Evolutionary conservation across 139 green algal genomes (phyloP).

Genomic region (Picochlorum costavermella): DNA sequence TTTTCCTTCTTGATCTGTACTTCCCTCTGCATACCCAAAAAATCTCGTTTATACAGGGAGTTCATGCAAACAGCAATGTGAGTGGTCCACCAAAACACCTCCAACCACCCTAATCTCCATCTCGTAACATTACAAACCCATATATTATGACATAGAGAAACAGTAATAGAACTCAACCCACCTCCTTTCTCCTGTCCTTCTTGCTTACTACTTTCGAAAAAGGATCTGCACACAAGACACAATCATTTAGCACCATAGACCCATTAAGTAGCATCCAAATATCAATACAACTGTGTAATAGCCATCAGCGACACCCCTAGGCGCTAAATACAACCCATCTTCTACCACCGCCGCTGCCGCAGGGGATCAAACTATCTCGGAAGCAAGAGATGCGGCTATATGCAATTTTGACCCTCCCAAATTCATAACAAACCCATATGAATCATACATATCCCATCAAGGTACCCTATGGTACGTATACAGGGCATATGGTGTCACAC

Average conservation of each 20-base stretch:
- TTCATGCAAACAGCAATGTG: neutral
- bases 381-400: neutral
- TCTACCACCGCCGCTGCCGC: neutral
- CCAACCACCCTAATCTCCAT: neutral
- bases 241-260: too few relatives aligned
- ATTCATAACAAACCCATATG: neutral
- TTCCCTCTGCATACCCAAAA: constrained; percentile 2
- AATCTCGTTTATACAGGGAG: neutral
- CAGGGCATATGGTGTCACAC: neutral
- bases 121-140: neutral
- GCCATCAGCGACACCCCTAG: too few relatives aligned
- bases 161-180: constrained; percentile 9
- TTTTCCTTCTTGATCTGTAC: constrained; percentile 1
- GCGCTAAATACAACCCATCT: neutral
- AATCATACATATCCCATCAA: too few relatives aligned
- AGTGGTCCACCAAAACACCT: neutral
- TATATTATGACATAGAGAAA: neutral
- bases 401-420: neutral
- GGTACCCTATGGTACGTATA: too few relatives aligned
- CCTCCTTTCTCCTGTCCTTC: constrained; percentile 35
- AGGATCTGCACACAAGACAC: constrained; percentile 27
- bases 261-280: too few relatives aligned
- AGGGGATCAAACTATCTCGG: neutral
- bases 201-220: constrained; percentile 30
- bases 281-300: too few relatives aligned